Evolutionary conservation across 495 filamentous ascomycete species (phyloP), one percentile per base, ranked within the genome.

Genomic region (Jackrogersella multiformis): DNA sequence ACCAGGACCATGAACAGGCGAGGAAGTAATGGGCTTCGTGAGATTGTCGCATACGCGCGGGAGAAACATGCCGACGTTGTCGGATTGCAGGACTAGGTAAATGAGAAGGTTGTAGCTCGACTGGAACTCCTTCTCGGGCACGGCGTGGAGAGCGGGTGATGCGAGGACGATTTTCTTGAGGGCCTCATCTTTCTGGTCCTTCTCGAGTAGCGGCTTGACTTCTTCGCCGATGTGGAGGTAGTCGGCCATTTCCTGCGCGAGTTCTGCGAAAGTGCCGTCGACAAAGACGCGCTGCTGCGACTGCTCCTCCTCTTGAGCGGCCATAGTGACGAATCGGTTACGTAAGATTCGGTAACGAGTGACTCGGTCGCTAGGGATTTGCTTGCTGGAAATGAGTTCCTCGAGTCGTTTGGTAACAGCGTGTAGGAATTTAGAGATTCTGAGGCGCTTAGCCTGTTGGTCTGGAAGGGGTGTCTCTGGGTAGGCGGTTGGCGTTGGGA

Each of bases 21-120:
- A 96, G 46, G 91, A 92, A 30, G 89, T 85, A 73, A 97, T 88
- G 60, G 95, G 95, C 73, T 88, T 88, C 59, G 88, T 89, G 70
- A 98, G 92, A 78, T 94, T 91, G 64, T 87, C 82, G 83, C 95
- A 97, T 69, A 99, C 87, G 68, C 82, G 84, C 46, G 92, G 88
- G 24, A 99, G 90, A 81, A 93, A 93, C 74, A 88, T 91, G 76
- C 92, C 87, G 61, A 90, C 84, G 66, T 93, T 89, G 66, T 89
- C 86, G 36, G 92, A 89, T 78, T 96, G 92, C 67, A 90, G 85
- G 71, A 96, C 84, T 23, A 99, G 88, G 82, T 98, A 93, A 65
- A 97, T 85, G 68, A 99, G 89, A 65, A 97, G 90, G 81, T 98
- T 97, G 82, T 97, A 97, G 34, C 95, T 91, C 32, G 93, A 87